These are phyloP conservation scores for Nakazawaea molendinolei DNA, from an alignment of 805 yeast species.

Conservation along the genomic window DNA sequence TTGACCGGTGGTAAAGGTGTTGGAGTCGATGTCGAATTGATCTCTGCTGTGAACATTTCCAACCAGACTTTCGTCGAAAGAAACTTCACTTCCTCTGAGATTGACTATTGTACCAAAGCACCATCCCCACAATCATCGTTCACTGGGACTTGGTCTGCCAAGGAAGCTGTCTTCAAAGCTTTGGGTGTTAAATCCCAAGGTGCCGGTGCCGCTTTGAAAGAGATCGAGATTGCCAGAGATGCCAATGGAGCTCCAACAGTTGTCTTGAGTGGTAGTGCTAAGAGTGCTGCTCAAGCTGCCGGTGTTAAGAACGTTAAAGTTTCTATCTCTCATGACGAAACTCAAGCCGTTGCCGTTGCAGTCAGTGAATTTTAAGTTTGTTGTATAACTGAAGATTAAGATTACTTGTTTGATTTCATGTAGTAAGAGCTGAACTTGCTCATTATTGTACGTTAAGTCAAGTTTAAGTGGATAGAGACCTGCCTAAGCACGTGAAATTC, in stretches of 20 bases:
- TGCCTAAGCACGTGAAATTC: no score
- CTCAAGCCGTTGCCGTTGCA: constrained; percentile 97
- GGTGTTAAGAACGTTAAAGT: constrained; percentile 73
- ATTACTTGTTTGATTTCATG: not conserved
- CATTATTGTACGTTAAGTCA: no score
- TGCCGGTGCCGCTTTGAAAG: constrained; percentile 89
- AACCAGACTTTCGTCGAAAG: constrained; percentile 89
- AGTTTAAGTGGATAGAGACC: no score
- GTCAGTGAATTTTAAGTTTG: constrained; percentile 44
- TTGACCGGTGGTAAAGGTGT: constrained; percentile 61
- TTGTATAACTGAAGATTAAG: constrained; percentile 15
- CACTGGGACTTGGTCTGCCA: constrained; percentile 99
- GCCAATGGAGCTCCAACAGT: constrained; percentile 80
- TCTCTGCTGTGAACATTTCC: constrained; percentile 73
- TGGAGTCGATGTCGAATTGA: constrained; percentile 95
- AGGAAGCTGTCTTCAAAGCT: constrained; percentile 98
- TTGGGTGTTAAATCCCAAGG: constrained; percentile 85
- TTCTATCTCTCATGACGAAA: constrained; percentile 92
- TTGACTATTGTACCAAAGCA: constrained; percentile 66
- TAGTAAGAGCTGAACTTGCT: no score
- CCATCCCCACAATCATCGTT: constrained; percentile 81
- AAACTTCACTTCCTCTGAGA: constrained; percentile 82
- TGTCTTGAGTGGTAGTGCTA: constrained; percentile 67
- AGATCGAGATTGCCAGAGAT: constrained; percentile 79
- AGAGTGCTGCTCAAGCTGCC: constrained; percentile 59